These are phyloP conservation scores for Xylaria acuta DNA, from an alignment of 495 filamentous ascomycete species.

Conservation along the genomic window DNA sequence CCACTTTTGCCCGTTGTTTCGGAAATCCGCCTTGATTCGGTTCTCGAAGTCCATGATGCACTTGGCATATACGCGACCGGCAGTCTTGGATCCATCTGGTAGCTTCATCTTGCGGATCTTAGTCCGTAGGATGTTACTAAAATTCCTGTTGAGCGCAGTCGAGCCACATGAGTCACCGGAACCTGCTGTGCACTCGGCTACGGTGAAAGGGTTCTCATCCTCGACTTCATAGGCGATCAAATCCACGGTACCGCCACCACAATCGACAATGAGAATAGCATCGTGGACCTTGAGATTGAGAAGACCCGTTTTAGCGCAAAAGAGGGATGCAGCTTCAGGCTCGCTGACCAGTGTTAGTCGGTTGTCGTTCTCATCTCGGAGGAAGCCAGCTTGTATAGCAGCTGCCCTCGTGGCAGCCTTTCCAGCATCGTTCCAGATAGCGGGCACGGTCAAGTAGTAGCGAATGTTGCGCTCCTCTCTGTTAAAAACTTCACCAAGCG, in stretches of 20 bases:
- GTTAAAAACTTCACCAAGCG: conserved; percentile 78
- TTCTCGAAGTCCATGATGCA: conserved; percentile 85
- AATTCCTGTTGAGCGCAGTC: conserved; percentile 76
- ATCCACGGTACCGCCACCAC: conserved; percentile 77
- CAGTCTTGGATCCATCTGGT: conserved; percentile 75
- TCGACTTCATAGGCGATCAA: conserved; percentile 80
- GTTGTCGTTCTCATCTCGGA: conserved; percentile 78
- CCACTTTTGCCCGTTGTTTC: conserved; percentile 82
- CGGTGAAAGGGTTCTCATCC: conserved; percentile 76
- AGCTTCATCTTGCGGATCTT: conserved; percentile 83
- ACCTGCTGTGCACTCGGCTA: conserved; percentile 76
- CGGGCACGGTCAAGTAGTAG: conserved; percentile 76
- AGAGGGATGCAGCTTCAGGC: conserved; percentile 74
- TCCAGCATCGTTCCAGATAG: conserved; percentile 79
- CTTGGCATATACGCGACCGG: conserved; percentile 76
- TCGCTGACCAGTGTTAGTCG: conserved; percentile 74
- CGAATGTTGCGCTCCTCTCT: conserved; percentile 76
- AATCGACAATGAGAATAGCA: conserved; percentile 76
- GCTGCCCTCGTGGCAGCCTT: conserved; percentile 75
- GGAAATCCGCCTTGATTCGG: conserved; percentile 79
- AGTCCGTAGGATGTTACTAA: conserved; percentile 74
- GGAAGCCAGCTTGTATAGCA: conserved; percentile 76
- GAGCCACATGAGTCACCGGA: conserved; percentile 78
- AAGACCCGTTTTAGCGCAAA: conserved; percentile 76
- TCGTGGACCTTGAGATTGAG: conserved; percentile 77